Evolutionary conservation across 805 yeast genomes (phyloP).

Genomic region (Tetrapisispora phaffii): DNA sequence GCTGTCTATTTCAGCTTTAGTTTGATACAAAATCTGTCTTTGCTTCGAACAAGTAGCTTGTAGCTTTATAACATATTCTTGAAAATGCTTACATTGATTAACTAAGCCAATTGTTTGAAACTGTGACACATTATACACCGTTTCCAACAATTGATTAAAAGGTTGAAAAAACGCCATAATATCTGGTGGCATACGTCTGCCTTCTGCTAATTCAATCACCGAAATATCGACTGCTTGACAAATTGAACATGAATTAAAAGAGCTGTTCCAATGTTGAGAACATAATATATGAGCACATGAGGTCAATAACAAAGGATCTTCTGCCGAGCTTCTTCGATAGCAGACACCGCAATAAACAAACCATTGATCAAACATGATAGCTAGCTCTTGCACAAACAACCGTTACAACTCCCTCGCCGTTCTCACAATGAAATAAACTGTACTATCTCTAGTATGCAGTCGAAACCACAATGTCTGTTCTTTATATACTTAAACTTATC

Average conservation of each 20-base stretch:
- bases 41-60: slow-evolving; percentile 22
- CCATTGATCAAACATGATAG: slow-evolving; percentile 21
- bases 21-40: slow-evolving; percentile 19
- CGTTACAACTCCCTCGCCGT: neutral
- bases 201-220: slow-evolving; percentile 12
- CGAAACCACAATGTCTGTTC: no score
- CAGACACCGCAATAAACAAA: slow-evolving; percentile 30
- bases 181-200: slow-evolving; percentile 16
- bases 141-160: slow-evolving; percentile 18
- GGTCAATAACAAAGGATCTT: slow-evolving; percentile 25
- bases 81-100: slow-evolving; percentile 21
- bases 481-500: no score
- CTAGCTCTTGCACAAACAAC: neutral
- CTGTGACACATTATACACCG: slow-evolving; percentile 21
- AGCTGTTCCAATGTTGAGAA: slow-evolving; percentile 18
- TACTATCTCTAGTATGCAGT: no score
- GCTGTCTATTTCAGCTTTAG: slow-evolving; percentile 20
- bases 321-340: slow-evolving; percentile 16
- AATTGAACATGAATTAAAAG: slow-evolving; percentile 10
- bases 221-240: slow-evolving; percentile 18
- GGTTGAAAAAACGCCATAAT: slow-evolving; percentile 22
- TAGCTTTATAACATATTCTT: slow-evolving; percentile 15
- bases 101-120: slow-evolving; percentile 22
- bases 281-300: slow-evolving; percentile 35
- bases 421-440: no score